Conservation (phyloP, 2,329 filamentous ascomycete genomes). For the Penicillium digitatum region DNA sequence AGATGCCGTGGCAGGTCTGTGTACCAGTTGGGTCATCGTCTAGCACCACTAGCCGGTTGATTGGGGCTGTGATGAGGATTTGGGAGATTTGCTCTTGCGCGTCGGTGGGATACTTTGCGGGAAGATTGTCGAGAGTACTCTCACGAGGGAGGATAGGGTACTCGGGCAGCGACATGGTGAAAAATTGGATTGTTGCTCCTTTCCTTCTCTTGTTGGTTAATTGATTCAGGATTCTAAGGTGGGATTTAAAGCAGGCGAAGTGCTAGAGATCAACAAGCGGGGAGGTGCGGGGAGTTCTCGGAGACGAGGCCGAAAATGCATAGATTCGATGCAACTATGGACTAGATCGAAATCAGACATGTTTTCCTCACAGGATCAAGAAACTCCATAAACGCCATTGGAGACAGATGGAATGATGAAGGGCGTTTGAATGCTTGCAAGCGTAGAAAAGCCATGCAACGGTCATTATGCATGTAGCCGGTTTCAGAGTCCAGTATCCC, state of each 20-base stretch:
- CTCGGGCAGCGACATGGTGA: constrained; percentile 20
- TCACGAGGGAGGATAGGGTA: constrained; percentile 27
- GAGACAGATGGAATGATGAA: constrained; percentile 19
- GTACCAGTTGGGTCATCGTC: constrained; percentile 60
- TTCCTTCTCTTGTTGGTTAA: not conserved
- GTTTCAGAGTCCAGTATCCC: constrained; percentile 13
- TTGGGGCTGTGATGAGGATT: constrained; percentile 24
- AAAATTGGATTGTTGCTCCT: not conserved
- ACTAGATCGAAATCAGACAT: constrained; percentile 16
- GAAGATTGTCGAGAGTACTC: constrained; percentile 27
- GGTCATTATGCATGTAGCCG: constrained; percentile 14
- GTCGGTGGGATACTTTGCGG: constrained; percentile 29
- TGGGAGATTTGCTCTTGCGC: constrained; percentile 31
- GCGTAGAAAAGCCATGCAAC: constrained; percentile 14
- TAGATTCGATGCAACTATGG: constrained; percentile 8
- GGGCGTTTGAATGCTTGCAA: constrained; percentile 16
- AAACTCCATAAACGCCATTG: constrained; percentile 21
- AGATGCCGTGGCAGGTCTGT: constrained; percentile 58
- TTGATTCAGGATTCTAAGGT: not conserved
- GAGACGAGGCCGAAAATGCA: constrained; percentile 20
- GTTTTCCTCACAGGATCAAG: not conserved
- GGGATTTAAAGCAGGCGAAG: not conserved
- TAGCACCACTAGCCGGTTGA: constrained; percentile 35
- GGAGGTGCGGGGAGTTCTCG: constrained; percentile 8
- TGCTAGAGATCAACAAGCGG: constrained; percentile 3